Base-by-base conservation (phyloP, 495 filamentous ascomycete genomes). In the Penicillium parvum region DNA sequence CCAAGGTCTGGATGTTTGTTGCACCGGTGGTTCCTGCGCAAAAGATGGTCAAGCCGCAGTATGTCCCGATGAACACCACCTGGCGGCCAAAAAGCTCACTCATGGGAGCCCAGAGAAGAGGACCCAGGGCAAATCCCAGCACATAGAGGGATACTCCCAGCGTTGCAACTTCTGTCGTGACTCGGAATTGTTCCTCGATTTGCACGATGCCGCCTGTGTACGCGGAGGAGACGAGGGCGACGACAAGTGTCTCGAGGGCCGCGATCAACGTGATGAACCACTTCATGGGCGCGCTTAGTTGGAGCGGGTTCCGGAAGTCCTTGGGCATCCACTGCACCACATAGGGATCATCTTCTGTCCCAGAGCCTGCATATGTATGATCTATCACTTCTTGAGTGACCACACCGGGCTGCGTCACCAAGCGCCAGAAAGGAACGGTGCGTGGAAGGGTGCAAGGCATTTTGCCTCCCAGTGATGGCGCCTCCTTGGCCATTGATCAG, bases 61-160 rank as follows among this genome's bases (percentile, higher is more conserved):
- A 81, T n/a, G 81, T 81, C 32, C 69, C 43, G 52, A 83, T 72
- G 62, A 84, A 88, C 9, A 84, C 65, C 17, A 76, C 61, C 53
- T 84, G 79, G 18, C 85, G 74, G 15, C 85, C 85, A 45, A 79
- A 87, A 42, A 84, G 58, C 52, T 87, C 83, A 45, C 69, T 74
- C 40, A 82, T 59, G 2, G 80, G 80, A 23, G 76, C 78, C 71
- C 79, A 83, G 15, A 83, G 45, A 41, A 83, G 51, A 22, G 75
- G 81, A 21, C 69, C 58, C 36, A 58, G 6, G 12, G 81, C 81
- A 46, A 85, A 84, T 0, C 84, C 84, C 11, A 84, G 43, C n/a
- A 86, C 82, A 52, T 82, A 87, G 30, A 85, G 61, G n/a, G 82
- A 85, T 11, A 87, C 55, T 5, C 82, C 83, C 3, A 85, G 57